Evolutionary conservation across 208 protist species (phyloP).

Genomic region (Vickermania ingenoplastis): DNA sequence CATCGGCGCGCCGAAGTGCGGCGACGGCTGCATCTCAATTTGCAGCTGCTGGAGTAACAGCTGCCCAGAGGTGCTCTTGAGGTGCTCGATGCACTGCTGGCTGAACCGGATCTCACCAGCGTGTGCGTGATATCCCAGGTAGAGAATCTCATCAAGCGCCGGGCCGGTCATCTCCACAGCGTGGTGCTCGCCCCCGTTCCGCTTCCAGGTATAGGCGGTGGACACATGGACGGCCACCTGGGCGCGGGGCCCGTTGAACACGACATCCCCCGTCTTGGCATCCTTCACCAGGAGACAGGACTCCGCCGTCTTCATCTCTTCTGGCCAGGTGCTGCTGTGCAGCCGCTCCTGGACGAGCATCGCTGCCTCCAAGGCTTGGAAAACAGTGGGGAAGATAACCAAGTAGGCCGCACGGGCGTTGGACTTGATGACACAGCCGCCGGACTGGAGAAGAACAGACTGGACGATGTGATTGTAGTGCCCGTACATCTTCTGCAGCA

Average conservation of each 20-base stretch:
- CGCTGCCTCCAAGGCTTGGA: conserved; percentile 52
- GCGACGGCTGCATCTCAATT: conserved; percentile 23
- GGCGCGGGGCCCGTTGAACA: conserved; percentile 70
- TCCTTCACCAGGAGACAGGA: conserved; percentile 57
- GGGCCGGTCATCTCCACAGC: conserved; percentile 35
- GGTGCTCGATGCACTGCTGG: conserved; percentile 16
- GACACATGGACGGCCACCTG: conserved; percentile 49
- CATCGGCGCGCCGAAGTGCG: not conserved
- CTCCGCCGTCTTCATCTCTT: conserved; percentile 36
- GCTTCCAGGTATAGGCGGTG: conserved; percentile 19
- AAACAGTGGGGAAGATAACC: conserved; percentile 33
- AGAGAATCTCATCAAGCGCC: conserved; percentile 39
- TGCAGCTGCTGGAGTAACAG: conserved; percentile 49
- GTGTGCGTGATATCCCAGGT: conserved; percentile 28
- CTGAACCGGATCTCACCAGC: conserved; percentile 62
- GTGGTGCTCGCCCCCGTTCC: not conserved
- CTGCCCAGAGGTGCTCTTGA: conserved; percentile 25
- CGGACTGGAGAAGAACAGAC: conserved; percentile 16
- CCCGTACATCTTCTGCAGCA: conserved; percentile 26
- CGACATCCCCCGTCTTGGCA: conserved; percentile 17
- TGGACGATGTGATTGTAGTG: conserved; percentile 77
- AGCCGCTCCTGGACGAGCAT: conserved; percentile 46
- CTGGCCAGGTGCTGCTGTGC: conserved; percentile 37
- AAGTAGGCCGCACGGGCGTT: conserved; percentile 50
- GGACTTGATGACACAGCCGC: conserved; percentile 55